Conservation (phyloP, 257 asterid genomes). For the Solanum clarkiae region DNA sequence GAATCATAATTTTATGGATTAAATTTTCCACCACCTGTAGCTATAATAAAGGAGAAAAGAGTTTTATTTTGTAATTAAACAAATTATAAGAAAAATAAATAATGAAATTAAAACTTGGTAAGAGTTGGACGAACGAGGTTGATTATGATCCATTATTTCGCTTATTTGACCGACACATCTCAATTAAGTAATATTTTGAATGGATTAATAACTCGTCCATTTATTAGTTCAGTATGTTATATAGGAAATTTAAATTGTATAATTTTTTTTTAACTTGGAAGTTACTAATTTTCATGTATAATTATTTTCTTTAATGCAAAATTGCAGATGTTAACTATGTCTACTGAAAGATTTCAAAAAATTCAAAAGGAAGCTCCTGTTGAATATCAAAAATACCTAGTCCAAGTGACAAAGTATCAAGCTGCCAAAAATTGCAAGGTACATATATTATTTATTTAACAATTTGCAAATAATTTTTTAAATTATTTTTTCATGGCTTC, state of each 20-base stretch:
- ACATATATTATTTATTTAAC: neutral
- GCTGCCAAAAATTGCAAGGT: constrained; percentile 88
- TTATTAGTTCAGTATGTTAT: neutral
- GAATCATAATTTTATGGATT: no score
- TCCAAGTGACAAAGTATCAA: constrained; percentile 78
- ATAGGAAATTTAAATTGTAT: neutral
- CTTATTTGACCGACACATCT: no score
- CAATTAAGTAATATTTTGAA: neutral
- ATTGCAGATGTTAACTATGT: constrained; percentile 65
- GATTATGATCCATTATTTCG: no score
- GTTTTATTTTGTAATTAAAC: neutral
- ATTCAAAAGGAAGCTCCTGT: constrained; percentile 69
- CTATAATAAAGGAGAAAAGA: neutral
- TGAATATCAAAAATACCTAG: constrained; percentile 48
- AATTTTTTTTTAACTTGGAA: neutral
- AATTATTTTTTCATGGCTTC: neutral
- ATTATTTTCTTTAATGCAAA: neutral
- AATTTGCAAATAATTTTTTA: neutral
- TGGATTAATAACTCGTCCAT: fast-evolving
- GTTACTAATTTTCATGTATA: neutral
- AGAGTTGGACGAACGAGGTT: neutral
- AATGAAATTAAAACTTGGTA: neutral
- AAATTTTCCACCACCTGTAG: neutral
- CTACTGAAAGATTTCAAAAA: constrained; percentile 69
- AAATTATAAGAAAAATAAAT: neutral